phyloP scores from a whole-genome alignment of 192 early-diverging fungal genomes.

The Linnemannia exigua region DNA sequence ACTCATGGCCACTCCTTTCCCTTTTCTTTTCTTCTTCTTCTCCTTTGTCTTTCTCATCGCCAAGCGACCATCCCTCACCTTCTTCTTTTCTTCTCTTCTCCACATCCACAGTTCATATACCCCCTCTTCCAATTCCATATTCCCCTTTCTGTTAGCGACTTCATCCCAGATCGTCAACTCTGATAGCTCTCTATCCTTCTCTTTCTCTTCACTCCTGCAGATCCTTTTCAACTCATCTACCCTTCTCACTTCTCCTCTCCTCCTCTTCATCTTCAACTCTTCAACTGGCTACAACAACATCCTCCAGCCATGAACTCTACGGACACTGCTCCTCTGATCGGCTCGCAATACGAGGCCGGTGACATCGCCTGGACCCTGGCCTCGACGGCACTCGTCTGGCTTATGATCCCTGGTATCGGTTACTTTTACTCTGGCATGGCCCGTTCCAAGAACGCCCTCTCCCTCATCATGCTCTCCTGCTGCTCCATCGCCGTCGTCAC shows the following conservation, averaged over 20 bases:
- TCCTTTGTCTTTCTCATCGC: neutral
- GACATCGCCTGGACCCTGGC: slow-evolving; percentile 80
- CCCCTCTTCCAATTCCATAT: neutral
- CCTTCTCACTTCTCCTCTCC: neutral
- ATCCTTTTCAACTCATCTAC: neutral
- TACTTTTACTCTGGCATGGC: slow-evolving; percentile 98
- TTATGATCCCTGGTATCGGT: slow-evolving; percentile 97
- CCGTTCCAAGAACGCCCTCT: slow-evolving; percentile 94
- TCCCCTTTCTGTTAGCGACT: neutral
- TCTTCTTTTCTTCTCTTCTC: neutral
- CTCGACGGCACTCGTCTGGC: slow-evolving; percentile 85
- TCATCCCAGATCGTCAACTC: neutral
- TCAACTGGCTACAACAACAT: neutral
- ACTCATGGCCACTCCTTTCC: neutral
- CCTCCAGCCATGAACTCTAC: slow-evolving; percentile 19
- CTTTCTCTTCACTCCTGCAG: neutral
- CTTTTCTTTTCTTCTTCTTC: neutral
- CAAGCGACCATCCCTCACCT: slow-evolving; percentile 10
- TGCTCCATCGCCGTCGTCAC: slow-evolving; percentile 87
- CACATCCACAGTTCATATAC: neutral
- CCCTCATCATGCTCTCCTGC: slow-evolving; percentile 88
- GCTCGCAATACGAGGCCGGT: slow-evolving; percentile 50
- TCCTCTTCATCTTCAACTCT: neutral
- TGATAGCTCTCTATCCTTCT: slow-evolving; percentile 7
- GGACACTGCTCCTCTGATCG: slow-evolving; percentile 5